A percentile compares a stretch with the other conserved stretches of the same genome.
phyloP scores from a whole-genome alignment of 2,329 filamentous ascomycete genomes.

The Stagonosporopsis tanaceti region DNA sequence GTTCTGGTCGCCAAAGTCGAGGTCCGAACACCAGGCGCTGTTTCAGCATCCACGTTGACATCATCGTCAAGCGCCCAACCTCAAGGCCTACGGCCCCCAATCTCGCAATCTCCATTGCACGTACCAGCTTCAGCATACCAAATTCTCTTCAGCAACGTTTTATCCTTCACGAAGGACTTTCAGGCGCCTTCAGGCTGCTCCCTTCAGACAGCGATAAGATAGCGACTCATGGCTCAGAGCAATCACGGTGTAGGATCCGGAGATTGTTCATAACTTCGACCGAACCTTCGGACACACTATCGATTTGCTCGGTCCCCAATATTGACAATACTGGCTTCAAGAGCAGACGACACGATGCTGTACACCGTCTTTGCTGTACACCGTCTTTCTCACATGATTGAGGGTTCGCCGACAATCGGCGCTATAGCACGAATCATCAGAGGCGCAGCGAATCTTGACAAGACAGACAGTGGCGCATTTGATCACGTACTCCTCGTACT shows the following conservation, averaged over 20 bases:
- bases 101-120: constrained; percentile 13
- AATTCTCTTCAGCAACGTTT: constrained; percentile 1
- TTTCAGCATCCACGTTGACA: constrained; percentile 27
- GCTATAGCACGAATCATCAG: constrained; percentile 22
- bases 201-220: neutral
- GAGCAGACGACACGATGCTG: neutral
- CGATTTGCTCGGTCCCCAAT: neutral
- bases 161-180: neutral
- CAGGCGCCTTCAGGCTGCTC: neutral
- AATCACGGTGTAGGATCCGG: neutral
- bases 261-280: neutral
- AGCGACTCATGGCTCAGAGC: neutral
- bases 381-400: constrained; percentile 5
- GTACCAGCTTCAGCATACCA: neutral
- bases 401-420: constrained; percentile 8
- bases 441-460: constrained; percentile 23
- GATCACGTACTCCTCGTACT: constrained; percentile 1
- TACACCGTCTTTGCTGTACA: constrained; percentile 7
- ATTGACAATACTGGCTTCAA: neutral
- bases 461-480: constrained; percentile 1
- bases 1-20: constrained; percentile 19
- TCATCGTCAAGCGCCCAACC: constrained; percentile 20
- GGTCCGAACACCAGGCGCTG: constrained; percentile 26
- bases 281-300: neutral
- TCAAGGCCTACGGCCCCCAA: constrained; percentile 17